Base-by-base conservation (phyloP, 2,329 filamentous ascomycete genomes). In the Xenoacremonium recifei region DNA sequence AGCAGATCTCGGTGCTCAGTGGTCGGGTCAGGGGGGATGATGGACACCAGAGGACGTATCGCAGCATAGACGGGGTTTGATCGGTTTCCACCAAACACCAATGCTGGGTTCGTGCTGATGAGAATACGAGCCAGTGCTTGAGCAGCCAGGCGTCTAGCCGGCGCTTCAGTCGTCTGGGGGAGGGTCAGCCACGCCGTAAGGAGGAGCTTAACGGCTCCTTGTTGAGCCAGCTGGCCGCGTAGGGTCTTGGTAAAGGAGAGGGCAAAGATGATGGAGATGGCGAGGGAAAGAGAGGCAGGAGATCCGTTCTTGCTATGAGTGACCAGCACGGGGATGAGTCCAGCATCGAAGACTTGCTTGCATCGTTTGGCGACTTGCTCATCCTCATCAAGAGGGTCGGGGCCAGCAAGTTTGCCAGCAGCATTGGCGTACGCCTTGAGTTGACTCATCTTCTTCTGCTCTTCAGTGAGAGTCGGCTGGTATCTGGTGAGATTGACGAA, bases 401-500 rank as follows among this genome's bases (percentile, higher is more conserved):
- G 71, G 3, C 75, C 69, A 0, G 73, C 62, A n/a, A 77, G 61
- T 47, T 80, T 79, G 57, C 89, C 90, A 5, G 84, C 83, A 1
- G 89, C 87, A 60, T 95, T 89, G 12, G 93, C 93, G 57, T 97
- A 99, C 3, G 90, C 89, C 70, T 95, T 96, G 33, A 99, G 77
- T 62, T 99, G 88, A 5, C 80, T 80, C 70, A 99, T 89, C 59
- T 88, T 89, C 69, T 92, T 93, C 57, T 96, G 86, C 65, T 99
- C 93, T 49, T 96, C 92, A 0, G 89, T 85, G 30, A 91, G 73
- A 6, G 73, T 72, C 6, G 90, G 90, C 30, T 80, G 77, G 61
- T 95, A 97, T 21, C 79, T 76, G 12, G 89, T 95, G 38, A 99
- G 71, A 59, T 97, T 96, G 40, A 82, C 74, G 51, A 97, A 78